These are phyloP conservation scores for Xylaria longipes DNA, from an alignment of 495 filamentous ascomycete genomes.

Conservation along the genomic window DNA sequence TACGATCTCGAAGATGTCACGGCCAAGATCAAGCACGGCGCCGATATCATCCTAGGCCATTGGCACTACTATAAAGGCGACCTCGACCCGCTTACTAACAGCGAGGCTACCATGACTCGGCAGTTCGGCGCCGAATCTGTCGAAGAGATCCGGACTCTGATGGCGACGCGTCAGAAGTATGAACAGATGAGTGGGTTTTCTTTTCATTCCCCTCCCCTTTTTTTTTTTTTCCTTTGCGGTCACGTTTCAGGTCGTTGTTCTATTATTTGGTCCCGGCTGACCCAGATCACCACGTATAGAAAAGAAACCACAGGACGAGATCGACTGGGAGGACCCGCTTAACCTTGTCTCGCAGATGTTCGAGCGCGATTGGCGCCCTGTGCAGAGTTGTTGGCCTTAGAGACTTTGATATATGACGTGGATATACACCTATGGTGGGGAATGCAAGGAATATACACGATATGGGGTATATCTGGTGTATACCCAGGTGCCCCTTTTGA, in stretches of 20 bases:
- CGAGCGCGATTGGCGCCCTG: slow-evolving; percentile 34
- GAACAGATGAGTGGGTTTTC: slow-evolving; percentile 31
- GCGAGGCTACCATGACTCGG: slow-evolving; percentile 27
- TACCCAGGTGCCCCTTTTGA: background rate
- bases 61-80: slow-evolving; percentile 47
- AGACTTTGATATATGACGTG: background rate
- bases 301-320: slow-evolving; percentile 8
- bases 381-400: slow-evolving; percentile 13
- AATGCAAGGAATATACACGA: background rate
- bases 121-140: slow-evolving; percentile 28
- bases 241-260: background rate
- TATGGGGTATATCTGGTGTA: background rate
- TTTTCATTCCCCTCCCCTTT: no score
- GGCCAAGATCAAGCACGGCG: slow-evolving; percentile 39
- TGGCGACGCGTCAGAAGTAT: slow-evolving; percentile 32
- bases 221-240: background rate
- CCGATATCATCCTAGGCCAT: slow-evolving; percentile 43
- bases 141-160: slow-evolving; percentile 26
- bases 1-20: slow-evolving; percentile 41
- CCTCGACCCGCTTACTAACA: slow-evolving; percentile 27
- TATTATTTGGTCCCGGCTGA: background rate
- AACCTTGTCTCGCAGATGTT: slow-evolving; percentile 46
- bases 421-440: background rate
- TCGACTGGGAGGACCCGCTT: slow-evolving; percentile 38
- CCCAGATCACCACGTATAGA: background rate